Conservation (phyloP, 1,284 basidiomycete genomes). For the Tremellales sp. region DNA sequence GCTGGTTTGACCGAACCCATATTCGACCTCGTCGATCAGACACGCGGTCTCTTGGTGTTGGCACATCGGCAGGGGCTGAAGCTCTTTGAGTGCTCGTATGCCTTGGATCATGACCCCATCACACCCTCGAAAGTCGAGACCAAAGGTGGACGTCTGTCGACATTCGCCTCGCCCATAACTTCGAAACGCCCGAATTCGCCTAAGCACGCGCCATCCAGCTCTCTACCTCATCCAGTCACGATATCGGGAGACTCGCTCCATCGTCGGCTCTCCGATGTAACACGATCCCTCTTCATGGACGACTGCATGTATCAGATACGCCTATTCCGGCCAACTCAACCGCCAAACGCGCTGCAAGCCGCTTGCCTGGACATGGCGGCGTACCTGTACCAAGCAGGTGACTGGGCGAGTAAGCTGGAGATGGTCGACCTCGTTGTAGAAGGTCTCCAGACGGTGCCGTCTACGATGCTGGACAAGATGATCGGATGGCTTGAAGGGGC, state of each 20-base stretch:
- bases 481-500: constrained; percentile 50
- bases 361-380: constrained; percentile 45
- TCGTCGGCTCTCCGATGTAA: constrained; percentile 16
- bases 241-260: constrained; percentile 3
- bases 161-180: constrained; percentile 9
- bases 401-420: constrained; percentile 42
- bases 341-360: constrained; percentile 39
- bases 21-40: constrained; percentile 38
- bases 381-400: constrained; percentile 47
- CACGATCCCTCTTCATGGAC: constrained; percentile 20
- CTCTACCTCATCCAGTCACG: neutral
- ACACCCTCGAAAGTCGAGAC: constrained; percentile 12
- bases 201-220: no score
- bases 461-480: constrained; percentile 50
- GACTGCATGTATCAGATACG: constrained; percentile 32
- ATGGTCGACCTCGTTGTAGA: constrained; percentile 35
- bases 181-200: neutral
- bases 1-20: constrained; percentile 32
- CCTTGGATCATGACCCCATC: no score
- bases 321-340: constrained; percentile 26
- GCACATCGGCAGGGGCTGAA: constrained; percentile 32
- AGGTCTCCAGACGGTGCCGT: constrained; percentile 31
- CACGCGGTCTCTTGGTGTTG: constrained; percentile 32
- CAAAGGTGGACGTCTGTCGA: constrained; percentile 28
- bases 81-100: no score